These are phyloP conservation scores for Calonectria henricotiae DNA, from an alignment of 2,329 filamentous ascomycete genomes.

Conservation along the genomic window DNA sequence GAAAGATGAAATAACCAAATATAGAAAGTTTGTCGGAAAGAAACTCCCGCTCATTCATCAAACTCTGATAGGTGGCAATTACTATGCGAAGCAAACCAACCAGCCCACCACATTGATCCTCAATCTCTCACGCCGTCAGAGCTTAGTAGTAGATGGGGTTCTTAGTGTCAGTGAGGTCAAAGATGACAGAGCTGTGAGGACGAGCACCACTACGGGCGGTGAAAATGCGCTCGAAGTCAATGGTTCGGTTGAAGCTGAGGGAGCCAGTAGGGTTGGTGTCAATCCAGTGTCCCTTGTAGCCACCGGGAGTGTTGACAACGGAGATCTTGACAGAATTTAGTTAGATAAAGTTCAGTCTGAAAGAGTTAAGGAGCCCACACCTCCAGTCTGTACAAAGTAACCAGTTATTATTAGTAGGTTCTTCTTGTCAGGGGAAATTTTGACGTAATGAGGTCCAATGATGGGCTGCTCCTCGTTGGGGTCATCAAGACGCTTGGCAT, in stretches of 20 bases:
- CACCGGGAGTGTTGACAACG: slow-evolving; percentile 73
- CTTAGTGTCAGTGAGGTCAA: slow-evolving; percentile 70
- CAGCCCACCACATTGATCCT: neutral
- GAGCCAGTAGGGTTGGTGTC: slow-evolving; percentile 71
- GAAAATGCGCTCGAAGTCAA: slow-evolving; percentile 72
- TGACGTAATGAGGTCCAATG: slow-evolving; percentile 76
- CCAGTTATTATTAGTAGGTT: slow-evolving; percentile 77
- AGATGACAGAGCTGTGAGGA: slow-evolving; percentile 72
- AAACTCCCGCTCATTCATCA: slow-evolving; percentile 15
- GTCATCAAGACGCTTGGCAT: slow-evolving; percentile 75
- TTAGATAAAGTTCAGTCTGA: slow-evolving; percentile 24
- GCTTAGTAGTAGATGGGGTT: slow-evolving; percentile 67
- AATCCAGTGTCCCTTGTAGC: slow-evolving; percentile 76
- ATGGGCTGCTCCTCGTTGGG: slow-evolving; percentile 73
- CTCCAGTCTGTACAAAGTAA: slow-evolving; percentile 77
- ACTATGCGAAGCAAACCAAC: neutral
- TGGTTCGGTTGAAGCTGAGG: slow-evolving; percentile 73
- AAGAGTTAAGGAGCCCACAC: slow-evolving; percentile 52
- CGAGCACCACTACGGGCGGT: slow-evolving; percentile 70
- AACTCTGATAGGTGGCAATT: too few species aligned
- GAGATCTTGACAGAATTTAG: slow-evolving; percentile 61
- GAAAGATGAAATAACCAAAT: slow-evolving; percentile 9
- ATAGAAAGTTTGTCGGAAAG: neutral
- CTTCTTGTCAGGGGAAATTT: slow-evolving; percentile 76
- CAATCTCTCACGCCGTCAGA: neutral